These are phyloP conservation scores for Agrocybe pediades DNA, from an alignment of 768 basidiomycete species.

Conservation along the genomic window DNA sequence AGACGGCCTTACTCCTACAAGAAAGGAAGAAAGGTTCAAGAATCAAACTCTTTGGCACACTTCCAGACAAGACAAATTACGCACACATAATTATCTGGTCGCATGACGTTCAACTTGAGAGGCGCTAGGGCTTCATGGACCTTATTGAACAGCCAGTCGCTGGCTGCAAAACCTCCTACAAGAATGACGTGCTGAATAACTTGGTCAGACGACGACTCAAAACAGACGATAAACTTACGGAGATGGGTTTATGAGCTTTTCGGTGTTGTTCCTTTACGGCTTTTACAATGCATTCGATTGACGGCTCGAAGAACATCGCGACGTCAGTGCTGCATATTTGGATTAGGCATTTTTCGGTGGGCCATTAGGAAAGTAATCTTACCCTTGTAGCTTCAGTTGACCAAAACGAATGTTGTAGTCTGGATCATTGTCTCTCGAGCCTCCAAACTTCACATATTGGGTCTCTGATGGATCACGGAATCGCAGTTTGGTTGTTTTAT, in stretches of 20 bases:
- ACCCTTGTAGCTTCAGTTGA: conserved; percentile 45
- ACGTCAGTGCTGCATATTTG: conserved; percentile 30
- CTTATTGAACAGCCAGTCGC: not conserved
- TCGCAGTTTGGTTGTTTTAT: conserved; percentile 46
- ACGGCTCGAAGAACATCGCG: conserved; percentile 38
- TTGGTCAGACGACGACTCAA: too few species aligned
- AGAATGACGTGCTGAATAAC: not conserved
- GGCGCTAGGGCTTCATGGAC: not conserved
- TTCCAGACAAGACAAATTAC: conserved; percentile 30
- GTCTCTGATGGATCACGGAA: conserved; percentile 41
- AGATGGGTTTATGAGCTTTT: conserved; percentile 29
- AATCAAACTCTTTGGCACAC: conserved; percentile 42
- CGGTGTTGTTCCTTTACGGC: conserved; percentile 29
- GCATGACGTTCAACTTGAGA: conserved; percentile 14
- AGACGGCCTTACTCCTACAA: conserved; percentile 41
- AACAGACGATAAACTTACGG: conserved; percentile 31
- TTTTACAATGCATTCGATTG: conserved; percentile 34
- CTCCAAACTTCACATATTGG: conserved; percentile 51
- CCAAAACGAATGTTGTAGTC: conserved; percentile 44
- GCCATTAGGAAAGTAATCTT: conserved; percentile 3
- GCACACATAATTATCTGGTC: conserved; percentile 26
- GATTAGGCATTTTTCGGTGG: not conserved
- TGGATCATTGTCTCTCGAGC: conserved; percentile 40
- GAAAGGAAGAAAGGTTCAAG: not conserved
- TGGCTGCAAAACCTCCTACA: not conserved